phyloP scores from a whole-genome alignment of 768 basidiomycete species.

The Mycena maculata region DNA sequence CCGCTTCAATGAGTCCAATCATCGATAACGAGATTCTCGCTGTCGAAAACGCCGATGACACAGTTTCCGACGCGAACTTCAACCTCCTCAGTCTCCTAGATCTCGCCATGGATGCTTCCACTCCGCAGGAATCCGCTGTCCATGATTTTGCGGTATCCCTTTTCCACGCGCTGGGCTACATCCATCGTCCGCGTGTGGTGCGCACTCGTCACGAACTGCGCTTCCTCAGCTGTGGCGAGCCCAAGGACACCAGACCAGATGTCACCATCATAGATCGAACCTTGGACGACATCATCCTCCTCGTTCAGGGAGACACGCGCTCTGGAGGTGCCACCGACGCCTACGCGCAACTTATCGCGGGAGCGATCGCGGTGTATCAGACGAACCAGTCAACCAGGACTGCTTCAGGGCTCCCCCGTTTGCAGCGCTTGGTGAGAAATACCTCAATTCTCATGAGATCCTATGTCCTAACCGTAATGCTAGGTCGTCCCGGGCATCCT shows the following conservation, averaged over 20 bases:
- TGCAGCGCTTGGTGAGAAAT: constrained; percentile 5
- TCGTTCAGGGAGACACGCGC: constrained; percentile 41
- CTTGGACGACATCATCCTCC: constrained; percentile 37
- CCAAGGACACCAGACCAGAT: constrained; percentile 40
- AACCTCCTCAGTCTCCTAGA: constrained; percentile 39
- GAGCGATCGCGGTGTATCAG: constrained; percentile 38
- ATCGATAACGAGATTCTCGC: constrained; percentile 24
- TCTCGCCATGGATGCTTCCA: constrained; percentile 36
- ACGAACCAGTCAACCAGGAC: constrained; percentile 19
- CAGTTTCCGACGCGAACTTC: constrained; percentile 11
- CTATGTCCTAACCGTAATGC: constrained; percentile 1
- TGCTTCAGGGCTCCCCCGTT: constrained; percentile 6
- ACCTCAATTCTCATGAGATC: constrained; percentile 16
- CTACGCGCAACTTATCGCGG: constrained; percentile 37
- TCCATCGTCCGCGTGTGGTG: constrained; percentile 11
- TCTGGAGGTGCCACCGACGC: constrained; percentile 27
- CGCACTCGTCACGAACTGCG: constrained; percentile 40
- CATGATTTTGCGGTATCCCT: constrained; percentile 45
- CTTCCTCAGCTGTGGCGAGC: constrained; percentile 44
- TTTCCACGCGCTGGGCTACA: constrained; percentile 36
- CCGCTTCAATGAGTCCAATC: constrained; percentile 2
- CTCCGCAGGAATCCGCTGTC: constrained; percentile 40
- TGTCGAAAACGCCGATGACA: constrained; percentile 1
- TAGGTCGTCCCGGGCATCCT: constrained; percentile 44
- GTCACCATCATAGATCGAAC: constrained; percentile 42